Evolutionary conservation across 768 basidiomycete genomes (phyloP).

Genomic region (Dacryopinax primogenitus): DNA sequence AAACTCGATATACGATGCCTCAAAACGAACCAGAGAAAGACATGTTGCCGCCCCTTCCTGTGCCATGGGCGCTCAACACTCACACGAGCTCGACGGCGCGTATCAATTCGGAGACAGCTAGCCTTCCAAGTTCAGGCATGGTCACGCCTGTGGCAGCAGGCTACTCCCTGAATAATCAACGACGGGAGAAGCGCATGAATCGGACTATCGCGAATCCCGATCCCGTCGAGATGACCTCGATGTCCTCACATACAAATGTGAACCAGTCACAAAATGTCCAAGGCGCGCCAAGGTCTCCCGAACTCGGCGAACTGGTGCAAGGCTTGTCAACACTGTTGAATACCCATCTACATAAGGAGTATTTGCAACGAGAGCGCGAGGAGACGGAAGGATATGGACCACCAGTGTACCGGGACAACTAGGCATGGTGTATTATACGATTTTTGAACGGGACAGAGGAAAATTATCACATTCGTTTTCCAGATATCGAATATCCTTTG

Average conservation of each 20-base stretch:
- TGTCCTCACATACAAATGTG: neutral
- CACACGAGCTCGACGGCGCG: neutral
- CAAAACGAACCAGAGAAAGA: neutral
- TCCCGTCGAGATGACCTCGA: neutral
- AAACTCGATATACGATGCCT: neutral
- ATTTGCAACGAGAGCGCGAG: neutral
- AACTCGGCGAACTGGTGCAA: neutral
- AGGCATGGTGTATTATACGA: neutral
- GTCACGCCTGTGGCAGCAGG: neutral
- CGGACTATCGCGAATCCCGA: too few species aligned
- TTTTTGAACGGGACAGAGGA: too few species aligned
- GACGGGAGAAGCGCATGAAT: too few species aligned
- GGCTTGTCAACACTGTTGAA: neutral
- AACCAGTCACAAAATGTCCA: neutral
- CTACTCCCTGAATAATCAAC: too few species aligned
- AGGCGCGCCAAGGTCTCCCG: neutral
- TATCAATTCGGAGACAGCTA: neutral
- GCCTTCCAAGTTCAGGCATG: neutral
- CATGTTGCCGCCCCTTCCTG: neutral
- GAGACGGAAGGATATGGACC: neutral
- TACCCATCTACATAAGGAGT: neutral
- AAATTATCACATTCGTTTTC: too few species aligned
- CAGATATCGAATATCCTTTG: too few species aligned
- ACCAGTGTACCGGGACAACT: neutral
- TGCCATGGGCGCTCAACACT: neutral